Evolutionary conservation across 1,284 basidiomycete genomes (phyloP).

Genomic region (Volvariella surrecta): DNA sequence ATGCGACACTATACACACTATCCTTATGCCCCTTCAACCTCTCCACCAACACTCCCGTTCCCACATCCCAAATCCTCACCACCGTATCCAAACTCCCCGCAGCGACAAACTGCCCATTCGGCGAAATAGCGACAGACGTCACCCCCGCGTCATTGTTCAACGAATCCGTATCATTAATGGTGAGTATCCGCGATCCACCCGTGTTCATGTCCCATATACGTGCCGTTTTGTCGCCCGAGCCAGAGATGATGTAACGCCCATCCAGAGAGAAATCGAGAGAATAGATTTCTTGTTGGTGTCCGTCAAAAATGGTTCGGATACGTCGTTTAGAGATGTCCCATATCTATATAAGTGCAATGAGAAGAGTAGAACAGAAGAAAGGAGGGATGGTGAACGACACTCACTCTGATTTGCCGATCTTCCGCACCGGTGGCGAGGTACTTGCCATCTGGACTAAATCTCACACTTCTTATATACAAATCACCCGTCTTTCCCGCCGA

Average conservation of each 20-base stretch:
- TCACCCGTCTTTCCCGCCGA: constrained; percentile 60
- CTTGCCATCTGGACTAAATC: constrained; percentile 81
- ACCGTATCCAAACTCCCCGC: constrained; percentile 85
- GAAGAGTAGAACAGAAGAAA: background rate
- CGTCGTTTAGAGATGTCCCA: constrained; percentile 76
- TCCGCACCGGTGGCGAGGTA: constrained; percentile 80
- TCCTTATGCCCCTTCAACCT: constrained; percentile 79
- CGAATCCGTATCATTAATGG: constrained; percentile 51
- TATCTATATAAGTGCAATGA: constrained; percentile 35
- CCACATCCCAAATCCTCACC: constrained; percentile 84
- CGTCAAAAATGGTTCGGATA: constrained; percentile 66
- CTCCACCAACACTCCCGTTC: constrained; percentile 70
- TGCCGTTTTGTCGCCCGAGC: constrained; percentile 79
- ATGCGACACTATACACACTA: constrained; percentile 83
- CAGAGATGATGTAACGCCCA: constrained; percentile 71
- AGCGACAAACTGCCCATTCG: constrained; percentile 79
- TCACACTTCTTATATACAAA: constrained; percentile 80
- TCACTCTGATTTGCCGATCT: constrained; percentile 78
- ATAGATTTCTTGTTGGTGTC: constrained; percentile 85
- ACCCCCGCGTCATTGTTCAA: constrained; percentile 68
- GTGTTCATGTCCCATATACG: constrained; percentile 76
- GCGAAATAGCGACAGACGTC: constrained; percentile 76
- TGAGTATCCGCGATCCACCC: constrained; percentile 48
- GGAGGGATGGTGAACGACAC: constrained; percentile 17
- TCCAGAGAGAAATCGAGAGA: constrained; percentile 77